These are phyloP conservation scores for Colletotrichum liriopes DNA, from an alignment of 2,329 filamentous ascomycete genomes.

Conservation along the genomic window DNA sequence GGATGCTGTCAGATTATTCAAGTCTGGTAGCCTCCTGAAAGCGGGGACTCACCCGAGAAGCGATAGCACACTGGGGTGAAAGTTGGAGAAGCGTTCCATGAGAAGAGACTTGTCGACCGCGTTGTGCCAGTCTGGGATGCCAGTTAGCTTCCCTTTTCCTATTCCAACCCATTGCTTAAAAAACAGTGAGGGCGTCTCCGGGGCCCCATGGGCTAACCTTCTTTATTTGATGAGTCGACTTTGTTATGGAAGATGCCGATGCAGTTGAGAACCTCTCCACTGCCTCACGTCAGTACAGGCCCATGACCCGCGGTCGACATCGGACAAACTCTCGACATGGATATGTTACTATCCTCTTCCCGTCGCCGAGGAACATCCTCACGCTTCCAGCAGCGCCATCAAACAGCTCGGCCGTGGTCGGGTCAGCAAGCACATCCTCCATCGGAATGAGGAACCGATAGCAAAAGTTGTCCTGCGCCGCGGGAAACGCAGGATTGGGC, in stretches of 20 bases:
- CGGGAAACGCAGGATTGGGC: constrained; percentile 48
- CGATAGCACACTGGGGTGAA: constrained; percentile 47
- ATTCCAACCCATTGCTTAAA: background rate
- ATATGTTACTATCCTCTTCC: constrained; percentile 52
- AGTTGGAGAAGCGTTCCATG: constrained; percentile 49
- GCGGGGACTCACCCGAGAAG: constrained; percentile 48
- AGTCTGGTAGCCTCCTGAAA: background rate
- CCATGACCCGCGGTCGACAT: background rate
- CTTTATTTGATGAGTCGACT: constrained; percentile 31
- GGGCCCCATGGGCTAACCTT: background rate
- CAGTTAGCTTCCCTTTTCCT: background rate
- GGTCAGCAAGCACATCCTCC: constrained; percentile 48
- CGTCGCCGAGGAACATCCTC: constrained; percentile 34
- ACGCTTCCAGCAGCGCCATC: constrained; percentile 43
- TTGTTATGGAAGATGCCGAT: constrained; percentile 52
- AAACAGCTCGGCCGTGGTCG: constrained; percentile 45
- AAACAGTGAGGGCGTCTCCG: background rate
- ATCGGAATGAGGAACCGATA: constrained; percentile 57
- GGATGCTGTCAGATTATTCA: background rate
- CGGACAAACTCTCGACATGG: constrained; percentile 51
- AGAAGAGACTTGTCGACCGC: constrained; percentile 49
- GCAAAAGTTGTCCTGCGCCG: constrained; percentile 52
- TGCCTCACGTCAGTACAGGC: constrained; percentile 31
- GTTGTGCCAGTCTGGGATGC: constrained; percentile 31
- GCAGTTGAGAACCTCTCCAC: constrained; percentile 54